These are phyloP conservation scores for Fonsecaea pedrosoi DNA, from an alignment of 2,329 filamentous ascomycete species.

Conservation along the genomic window DNA sequence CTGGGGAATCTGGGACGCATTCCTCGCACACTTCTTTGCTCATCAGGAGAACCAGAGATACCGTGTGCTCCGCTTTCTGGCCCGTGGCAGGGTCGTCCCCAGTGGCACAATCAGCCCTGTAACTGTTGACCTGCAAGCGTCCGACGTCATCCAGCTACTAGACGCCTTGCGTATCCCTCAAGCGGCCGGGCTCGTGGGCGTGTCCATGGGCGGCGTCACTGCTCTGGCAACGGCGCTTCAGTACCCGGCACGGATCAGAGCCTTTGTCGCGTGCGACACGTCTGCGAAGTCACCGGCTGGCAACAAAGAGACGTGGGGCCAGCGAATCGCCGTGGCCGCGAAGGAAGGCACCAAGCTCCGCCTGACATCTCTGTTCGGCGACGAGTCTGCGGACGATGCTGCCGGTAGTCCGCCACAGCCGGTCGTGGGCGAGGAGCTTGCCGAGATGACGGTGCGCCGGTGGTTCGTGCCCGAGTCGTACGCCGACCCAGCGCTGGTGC, in stretches of 20 bases:
- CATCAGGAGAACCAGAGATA: conserved; percentile 66
- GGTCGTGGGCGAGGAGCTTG: conserved; percentile 69
- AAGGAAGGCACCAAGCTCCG: conserved; percentile 50
- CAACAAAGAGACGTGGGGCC: conserved; percentile 80
- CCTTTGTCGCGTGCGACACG: conserved; percentile 79
- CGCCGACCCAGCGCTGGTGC: conserved; percentile 56
- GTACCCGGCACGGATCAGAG: conserved; percentile 64
- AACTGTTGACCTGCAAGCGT: conserved; percentile 69
- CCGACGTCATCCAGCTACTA: conserved; percentile 71
- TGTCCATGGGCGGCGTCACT: conserved; percentile 82
- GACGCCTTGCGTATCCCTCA: conserved; percentile 71
- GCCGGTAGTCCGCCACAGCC: conserved; percentile 49
- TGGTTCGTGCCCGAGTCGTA: conserved; percentile 75
- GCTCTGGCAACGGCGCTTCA: conserved; percentile 74
- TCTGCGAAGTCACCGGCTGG: conserved; percentile 73
- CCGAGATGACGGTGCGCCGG: conserved; percentile 72
- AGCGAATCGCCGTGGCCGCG: conserved; percentile 73
- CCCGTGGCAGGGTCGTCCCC: conserved; percentile 68
- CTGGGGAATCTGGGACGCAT: conserved; percentile 79
- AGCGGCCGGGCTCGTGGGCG: conserved; percentile 73
- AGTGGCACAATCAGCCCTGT: conserved; percentile 45
- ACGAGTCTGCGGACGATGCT: conserved; percentile 44
- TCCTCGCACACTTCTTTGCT: conserved; percentile 66
- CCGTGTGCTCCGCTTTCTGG: conserved; percentile 77
- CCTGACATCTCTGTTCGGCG: conserved; percentile 18